Evolutionary conservation across 306 rosid genomes (phyloP).

Genomic region (Delonix regia): DNA sequence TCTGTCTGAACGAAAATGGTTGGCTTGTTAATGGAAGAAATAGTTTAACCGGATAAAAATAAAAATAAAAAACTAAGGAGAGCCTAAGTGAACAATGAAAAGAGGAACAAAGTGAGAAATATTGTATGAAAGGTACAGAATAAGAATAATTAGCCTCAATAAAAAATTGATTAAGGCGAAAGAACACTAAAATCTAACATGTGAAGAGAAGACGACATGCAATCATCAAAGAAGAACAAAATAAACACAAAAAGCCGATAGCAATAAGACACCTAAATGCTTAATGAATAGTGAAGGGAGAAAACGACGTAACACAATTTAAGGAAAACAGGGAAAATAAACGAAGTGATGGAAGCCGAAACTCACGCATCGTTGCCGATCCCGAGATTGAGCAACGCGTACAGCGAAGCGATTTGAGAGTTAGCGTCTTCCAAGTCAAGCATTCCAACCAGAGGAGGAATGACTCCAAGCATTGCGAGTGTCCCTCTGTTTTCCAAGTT

Average conservation of each 20-base stretch:
- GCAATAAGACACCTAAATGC: not conserved
- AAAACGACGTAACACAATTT: not conserved
- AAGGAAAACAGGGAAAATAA: not conserved
- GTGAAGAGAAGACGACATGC: slow-evolving; percentile 15
- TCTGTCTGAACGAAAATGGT: slow-evolving; percentile 18
- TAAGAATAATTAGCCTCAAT: not conserved
- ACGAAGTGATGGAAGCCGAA: not conserved
- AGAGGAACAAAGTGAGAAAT: slow-evolving; percentile 20
- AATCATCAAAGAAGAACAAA: slow-evolving; percentile 26
- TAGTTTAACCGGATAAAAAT: not conserved
- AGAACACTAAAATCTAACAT: not conserved
- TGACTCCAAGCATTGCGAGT: slow-evolving; percentile 87
- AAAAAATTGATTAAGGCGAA: not conserved
- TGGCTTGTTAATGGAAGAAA: slow-evolving; percentile 16
- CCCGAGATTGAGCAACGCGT: slow-evolving; percentile 89
- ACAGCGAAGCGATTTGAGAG: slow-evolving; percentile 82
- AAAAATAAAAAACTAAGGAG: not conserved
- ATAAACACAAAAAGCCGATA: no score
- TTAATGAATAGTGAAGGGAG: not conserved
- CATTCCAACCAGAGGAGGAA: slow-evolving; percentile 89
- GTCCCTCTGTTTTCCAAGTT: slow-evolving; percentile 69
- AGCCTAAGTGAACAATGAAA: not conserved
- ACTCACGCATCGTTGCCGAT: slow-evolving; percentile 91
- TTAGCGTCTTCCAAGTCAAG: slow-evolving; percentile 59
- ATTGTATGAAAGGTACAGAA: slow-evolving; percentile 36